Evolutionary conservation across 2,329 filamentous ascomycete genomes (phyloP).

Genomic region (Clonostachys solani): DNA sequence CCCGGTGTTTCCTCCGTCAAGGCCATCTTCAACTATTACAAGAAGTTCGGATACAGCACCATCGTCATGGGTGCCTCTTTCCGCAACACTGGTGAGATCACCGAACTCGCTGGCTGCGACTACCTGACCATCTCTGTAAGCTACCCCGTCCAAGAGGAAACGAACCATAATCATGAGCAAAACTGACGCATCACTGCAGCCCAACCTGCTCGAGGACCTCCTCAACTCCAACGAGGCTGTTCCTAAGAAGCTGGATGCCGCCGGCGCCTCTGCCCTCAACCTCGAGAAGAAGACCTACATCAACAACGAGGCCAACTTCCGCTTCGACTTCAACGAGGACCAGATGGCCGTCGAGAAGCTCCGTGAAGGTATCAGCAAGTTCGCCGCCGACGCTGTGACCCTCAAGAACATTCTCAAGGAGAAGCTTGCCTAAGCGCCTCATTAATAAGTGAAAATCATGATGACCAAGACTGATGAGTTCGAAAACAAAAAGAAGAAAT

Average conservation of each 20-base stretch:
- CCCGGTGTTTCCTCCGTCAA: slow-evolving; percentile 94
- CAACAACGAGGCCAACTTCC: slow-evolving; percentile 83
- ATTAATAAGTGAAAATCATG: not conserved
- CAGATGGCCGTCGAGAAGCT: slow-evolving; percentile 99
- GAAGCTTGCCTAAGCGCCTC: slow-evolving; percentile 50
- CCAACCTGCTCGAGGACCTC: slow-evolving; percentile 90
- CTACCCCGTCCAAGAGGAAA: slow-evolving; percentile 10
- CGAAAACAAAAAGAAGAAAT: not conserved
- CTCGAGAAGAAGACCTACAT: slow-evolving; percentile 90
- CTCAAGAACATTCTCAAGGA: slow-evolving; percentile 88
- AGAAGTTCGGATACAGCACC: slow-evolving; percentile 98
- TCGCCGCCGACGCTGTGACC: slow-evolving; percentile 90
- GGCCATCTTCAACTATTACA: slow-evolving; percentile 99
- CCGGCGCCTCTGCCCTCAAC: slow-evolving; percentile 60
- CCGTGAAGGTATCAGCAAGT: slow-evolving; percentile 98
- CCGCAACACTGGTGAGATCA: slow-evolving; percentile 95
- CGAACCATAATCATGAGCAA: slow-evolving; percentile 2
- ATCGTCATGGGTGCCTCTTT: slow-evolving; percentile 99
- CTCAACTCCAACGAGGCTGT: slow-evolving; percentile 78
- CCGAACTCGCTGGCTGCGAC: slow-evolving; percentile 95
- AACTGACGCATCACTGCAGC: slow-evolving; percentile 38
- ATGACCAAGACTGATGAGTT: not conserved
- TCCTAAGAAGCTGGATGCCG: slow-evolving; percentile 86
- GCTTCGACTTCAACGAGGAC: slow-evolving; percentile 99
- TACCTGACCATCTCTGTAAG: slow-evolving; percentile 95